Evolutionary conservation across 2,329 filamentous ascomycete species (phyloP), one percentile per base, ranked within the genome.

Genomic region (Phialocephala sp.): DNA sequence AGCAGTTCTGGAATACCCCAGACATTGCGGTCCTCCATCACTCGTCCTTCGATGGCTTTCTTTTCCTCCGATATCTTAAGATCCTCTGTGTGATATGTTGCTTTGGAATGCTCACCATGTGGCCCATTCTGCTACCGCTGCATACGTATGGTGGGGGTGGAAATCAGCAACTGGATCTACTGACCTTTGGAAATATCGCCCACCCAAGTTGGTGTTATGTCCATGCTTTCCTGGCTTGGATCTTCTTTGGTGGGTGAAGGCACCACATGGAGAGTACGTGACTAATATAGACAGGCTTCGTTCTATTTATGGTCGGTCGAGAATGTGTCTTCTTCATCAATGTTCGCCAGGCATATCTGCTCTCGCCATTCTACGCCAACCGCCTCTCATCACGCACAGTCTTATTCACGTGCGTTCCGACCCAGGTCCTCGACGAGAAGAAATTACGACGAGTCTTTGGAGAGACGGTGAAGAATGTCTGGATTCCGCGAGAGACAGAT

Each of bases 311-410:
- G 73, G 82, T 91, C 57, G 88, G 87, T 20, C 81, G 89, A 59
- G 89, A 91, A 76, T 84, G 83, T 72, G 83, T 91, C 61, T 91
- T 85, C 80, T 89, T 87, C 72, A 89, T 91, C 77, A 90, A 89
- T 68, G 76, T 91, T 62, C 85, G 88, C 63, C 89, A 91, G 78
- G 89, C 88, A 0, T 91, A 90, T 77, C 83, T 88, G 35, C 79
- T 89, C 63, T 88, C 87, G 4, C 88, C 87, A n/a, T 79, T 86
- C 35, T 89, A 90, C 73, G 84, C 88, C 52, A 85, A 82, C 69
- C 85, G 88, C 32, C 80, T 91, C 27, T 91, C 89, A 6, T 90
- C 88, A 6, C 84, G 87, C 41, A 90, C 87, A 1, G 88, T 91
- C 1, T 81, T 91, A 4, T 91, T 89, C 75, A 86, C 87, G 1